Base-by-base conservation (phyloP, 1,284 basidiomycete species). In the Wolfiporia cocos region DNA sequence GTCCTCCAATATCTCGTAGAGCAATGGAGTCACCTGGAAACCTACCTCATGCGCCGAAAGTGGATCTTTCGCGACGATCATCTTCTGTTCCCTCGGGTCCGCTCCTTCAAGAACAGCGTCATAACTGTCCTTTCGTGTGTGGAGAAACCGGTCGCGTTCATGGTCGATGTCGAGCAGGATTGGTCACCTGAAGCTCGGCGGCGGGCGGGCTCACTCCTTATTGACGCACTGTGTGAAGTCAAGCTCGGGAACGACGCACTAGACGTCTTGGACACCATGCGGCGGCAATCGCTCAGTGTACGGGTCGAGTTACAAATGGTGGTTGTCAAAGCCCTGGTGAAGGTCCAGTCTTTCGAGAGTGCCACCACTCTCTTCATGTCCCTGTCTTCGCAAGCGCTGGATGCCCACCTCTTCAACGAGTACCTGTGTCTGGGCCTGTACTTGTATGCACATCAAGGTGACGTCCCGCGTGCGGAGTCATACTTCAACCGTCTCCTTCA, bases 371-470 rank as follows among this genome's bases (percentile, higher is more conserved):
- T 81, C 18, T 78, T 59, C 26, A 41, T 49, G 26, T 42, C 50
- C 5, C 39, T 62, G 15, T 44, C 49, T 23, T 42, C 46, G 23
- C 31, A 28, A 11, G 39, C 31, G 26, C 34, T 42, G 30, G 39
- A 48, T 29, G 49, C 52, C 21, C 44, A 42, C 23, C 26, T 44
- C 23, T 50, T 55, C 39, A 56, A 56, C 21, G 52, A 50, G n/a
- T 67, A 70, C 48, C 54, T 68, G 22, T 63, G 66, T 22, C 67
- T 67, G 9, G 79, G 74, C 7, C 63, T 85, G 6, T 65, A 70
- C 53, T 58, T 84, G 12, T 67, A 67, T 51, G 65, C 76, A 9
- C 68, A 68, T 32, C 66, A 73, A 49, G 82, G 81, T 20, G 66
- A 81, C 43, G 47, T 60, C 12, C 50, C 49, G 12, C 61, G 61